phyloP scores from a whole-genome alignment of 495 filamentous ascomycete genomes.

The Aspergillus bridgeri region DNA sequence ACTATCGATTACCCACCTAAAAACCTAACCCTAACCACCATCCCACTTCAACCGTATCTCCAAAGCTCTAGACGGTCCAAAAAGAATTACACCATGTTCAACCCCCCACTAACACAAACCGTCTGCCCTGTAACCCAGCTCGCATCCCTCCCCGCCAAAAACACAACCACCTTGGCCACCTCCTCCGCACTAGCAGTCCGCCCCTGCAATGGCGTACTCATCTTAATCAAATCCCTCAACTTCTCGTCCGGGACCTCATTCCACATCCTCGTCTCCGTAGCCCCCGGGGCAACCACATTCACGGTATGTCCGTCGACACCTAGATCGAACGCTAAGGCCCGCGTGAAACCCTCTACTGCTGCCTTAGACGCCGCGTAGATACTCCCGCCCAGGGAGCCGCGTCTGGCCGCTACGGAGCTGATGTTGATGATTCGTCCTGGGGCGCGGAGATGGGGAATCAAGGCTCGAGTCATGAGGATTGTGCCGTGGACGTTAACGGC shows the following conservation, averaged over 20 bases:
- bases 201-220: constrained; percentile 35
- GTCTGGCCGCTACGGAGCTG: constrained; percentile 42
- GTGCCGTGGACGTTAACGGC: constrained; percentile 40
- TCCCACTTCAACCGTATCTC: too few species aligned
- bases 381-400: constrained; percentile 30
- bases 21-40: too few species aligned
- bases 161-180: constrained; percentile 50
- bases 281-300: constrained; percentile 29
- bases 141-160: constrained; percentile 43
- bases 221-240: constrained; percentile 29
- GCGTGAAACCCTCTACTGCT: constrained; percentile 42
- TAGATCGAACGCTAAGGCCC: constrained; percentile 39
- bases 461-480: constrained; percentile 37
- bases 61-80: too few species aligned
- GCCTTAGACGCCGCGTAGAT: constrained; percentile 43
- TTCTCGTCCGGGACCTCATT: constrained; percentile 26
- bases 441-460: constrained; percentile 42
- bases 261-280: constrained; percentile 38
- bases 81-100: neutral
- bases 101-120: constrained; percentile 54
- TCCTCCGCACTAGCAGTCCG: constrained; percentile 54
- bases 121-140: constrained; percentile 60
- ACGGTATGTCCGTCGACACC: constrained; percentile 40
- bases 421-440: constrained; percentile 57
- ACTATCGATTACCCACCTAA: neutral